Conservation (phyloP, 2,329 filamentous ascomycete species). For the Apiospora pterosperma region DNA sequence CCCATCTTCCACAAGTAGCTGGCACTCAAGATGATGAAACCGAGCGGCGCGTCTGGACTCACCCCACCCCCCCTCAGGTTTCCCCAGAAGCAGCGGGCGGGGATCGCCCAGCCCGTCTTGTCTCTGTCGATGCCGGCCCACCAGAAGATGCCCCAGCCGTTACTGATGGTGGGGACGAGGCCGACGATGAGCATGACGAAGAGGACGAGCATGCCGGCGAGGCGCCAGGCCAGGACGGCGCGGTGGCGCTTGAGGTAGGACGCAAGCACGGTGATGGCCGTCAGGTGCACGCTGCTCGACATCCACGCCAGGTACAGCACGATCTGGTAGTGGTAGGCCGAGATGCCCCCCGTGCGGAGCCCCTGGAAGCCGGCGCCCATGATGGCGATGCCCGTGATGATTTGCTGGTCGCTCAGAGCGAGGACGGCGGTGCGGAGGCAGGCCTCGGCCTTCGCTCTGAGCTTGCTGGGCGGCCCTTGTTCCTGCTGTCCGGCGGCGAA, state of each 20-base stretch:
- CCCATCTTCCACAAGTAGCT: slow-evolving; percentile 8
- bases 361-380: slow-evolving; percentile 6
- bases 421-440: slow-evolving; percentile 2
- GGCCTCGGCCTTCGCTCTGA: neutral
- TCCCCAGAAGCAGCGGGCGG: slow-evolving; percentile 6
- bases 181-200: slow-evolving; percentile 6
- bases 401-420: slow-evolving; percentile 7
- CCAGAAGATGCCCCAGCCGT: slow-evolving; percentile 6
- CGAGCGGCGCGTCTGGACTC: slow-evolving; percentile 4
- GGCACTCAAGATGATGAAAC: slow-evolving; percentile 3
- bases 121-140: neutral
- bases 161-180: slow-evolving; percentile 4
- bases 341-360: neutral
- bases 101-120: slow-evolving; percentile 8
- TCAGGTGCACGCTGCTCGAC: slow-evolving; percentile 8
- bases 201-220: slow-evolving; percentile 4
- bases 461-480: neutral
- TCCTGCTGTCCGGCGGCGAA: neutral
- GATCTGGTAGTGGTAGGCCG: slow-evolving; percentile 8
- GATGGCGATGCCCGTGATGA: slow-evolving; percentile 8
- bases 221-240: neutral
- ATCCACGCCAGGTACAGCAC: slow-evolving; percentile 9
- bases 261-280: slow-evolving; percentile 4
- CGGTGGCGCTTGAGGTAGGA: neutral
- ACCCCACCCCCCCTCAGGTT: neutral